These are phyloP conservation scores for Casuarina equisetifolia DNA, from an alignment of 306 rosid genomes.

Conservation along the genomic window DNA sequence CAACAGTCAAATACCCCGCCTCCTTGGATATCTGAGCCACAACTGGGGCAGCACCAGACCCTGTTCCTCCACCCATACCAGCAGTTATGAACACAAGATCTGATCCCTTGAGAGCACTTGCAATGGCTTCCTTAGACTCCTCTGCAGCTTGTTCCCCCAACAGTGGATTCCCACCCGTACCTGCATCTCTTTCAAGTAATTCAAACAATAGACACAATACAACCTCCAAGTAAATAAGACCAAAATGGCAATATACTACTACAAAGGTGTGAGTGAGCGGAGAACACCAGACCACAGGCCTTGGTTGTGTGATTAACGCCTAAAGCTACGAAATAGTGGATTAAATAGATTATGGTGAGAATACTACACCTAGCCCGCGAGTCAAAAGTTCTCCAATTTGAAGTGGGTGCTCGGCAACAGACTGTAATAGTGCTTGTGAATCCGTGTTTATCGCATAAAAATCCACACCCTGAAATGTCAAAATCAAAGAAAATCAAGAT, in stretches of 20 bases:
- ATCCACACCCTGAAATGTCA: slow-evolving; percentile 73
- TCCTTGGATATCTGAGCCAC: slow-evolving; percentile 95
- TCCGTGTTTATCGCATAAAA: slow-evolving; percentile 98
- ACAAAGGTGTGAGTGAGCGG: slow-evolving; percentile 1
- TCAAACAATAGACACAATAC: slow-evolving; percentile 17
- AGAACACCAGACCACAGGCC: not conserved
- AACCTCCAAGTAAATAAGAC: too few species aligned
- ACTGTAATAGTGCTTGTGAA: slow-evolving; percentile 86
- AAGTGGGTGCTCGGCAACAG: slow-evolving; percentile 82
- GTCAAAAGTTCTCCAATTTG: slow-evolving; percentile 97
- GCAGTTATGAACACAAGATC: slow-evolving; percentile 98
- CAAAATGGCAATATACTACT: not conserved
- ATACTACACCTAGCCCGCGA: slow-evolving; percentile 92
- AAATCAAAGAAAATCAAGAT: slow-evolving; percentile 36
- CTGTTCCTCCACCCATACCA: slow-evolving; percentile 99
- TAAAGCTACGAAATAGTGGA: slow-evolving; percentile 3
- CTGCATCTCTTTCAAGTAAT: slow-evolving; percentile 61
- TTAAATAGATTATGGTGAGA: slow-evolving; percentile 9
- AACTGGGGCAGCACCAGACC: slow-evolving; percentile 98
- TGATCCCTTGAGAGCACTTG: slow-evolving; percentile 82
- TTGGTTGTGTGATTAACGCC: not conserved
- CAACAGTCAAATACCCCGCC: slow-evolving; percentile 95
- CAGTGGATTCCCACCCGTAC: slow-evolving; percentile 98
- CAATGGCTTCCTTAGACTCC: slow-evolving; percentile 91
- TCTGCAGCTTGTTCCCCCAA: slow-evolving; percentile 99